Evolutionary conservation across 2,329 filamentous ascomycete genomes (phyloP).

Genomic region (Incumbomyces delicatus): DNA sequence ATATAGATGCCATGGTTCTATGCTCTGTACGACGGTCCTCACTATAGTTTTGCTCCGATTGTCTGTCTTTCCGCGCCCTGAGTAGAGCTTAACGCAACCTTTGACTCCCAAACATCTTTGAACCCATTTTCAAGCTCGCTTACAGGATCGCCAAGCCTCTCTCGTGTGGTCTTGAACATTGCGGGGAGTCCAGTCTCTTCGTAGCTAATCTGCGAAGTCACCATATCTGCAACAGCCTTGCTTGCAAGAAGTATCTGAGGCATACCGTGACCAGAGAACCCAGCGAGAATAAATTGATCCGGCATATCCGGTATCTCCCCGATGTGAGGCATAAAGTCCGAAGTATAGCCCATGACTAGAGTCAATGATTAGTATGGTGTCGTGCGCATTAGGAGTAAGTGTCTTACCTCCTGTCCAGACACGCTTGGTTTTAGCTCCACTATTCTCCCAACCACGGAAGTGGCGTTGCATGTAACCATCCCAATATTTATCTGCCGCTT

Average conservation of each 20-base stretch:
- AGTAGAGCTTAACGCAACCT: too few species aligned
- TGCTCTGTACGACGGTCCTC: too few species aligned
- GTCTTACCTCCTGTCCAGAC: constrained; percentile 25
- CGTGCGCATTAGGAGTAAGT: too few species aligned
- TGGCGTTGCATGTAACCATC: constrained; percentile 29
- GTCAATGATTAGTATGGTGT: too few species aligned
- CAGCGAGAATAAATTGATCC: constrained; percentile 24
- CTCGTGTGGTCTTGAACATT: constrained; percentile 24
- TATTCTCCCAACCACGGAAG: constrained; percentile 28
- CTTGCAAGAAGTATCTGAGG: constrained; percentile 22
- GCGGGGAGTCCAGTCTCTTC: constrained; percentile 24
- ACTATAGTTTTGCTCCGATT: too few species aligned
- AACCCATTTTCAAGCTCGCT: too few species aligned
- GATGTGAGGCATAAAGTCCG: constrained; percentile 23
- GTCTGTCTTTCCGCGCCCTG: too few species aligned
- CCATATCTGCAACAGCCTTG: constrained; percentile 24
- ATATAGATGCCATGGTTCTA: too few species aligned
- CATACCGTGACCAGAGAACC: constrained; percentile 26
- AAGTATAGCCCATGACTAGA: constrained; percentile 23
- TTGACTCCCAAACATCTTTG: background rate
- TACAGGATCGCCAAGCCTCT: background rate
- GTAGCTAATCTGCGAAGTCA: constrained; percentile 26
- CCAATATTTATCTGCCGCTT: constrained; percentile 23
- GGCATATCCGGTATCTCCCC: constrained; percentile 14
- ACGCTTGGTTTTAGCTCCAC: constrained; percentile 34